Evolutionary conservation across 768 basidiomycete species (phyloP).

Genomic region (Cystofilobasidium ferigula): DNA sequence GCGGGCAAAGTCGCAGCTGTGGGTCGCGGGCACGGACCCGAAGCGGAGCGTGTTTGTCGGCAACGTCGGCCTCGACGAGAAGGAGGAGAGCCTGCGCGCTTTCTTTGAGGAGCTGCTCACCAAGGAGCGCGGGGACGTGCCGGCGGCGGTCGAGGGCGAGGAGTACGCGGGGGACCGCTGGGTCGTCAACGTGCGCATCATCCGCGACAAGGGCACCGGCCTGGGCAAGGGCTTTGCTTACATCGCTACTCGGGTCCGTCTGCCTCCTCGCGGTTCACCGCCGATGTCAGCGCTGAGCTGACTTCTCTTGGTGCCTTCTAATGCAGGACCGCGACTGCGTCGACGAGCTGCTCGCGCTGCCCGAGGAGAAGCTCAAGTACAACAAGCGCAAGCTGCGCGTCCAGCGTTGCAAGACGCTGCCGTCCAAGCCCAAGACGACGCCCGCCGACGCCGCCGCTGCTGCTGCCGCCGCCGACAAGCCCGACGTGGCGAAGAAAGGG

Average conservation of each 20-base stretch:
- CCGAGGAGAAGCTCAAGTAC: constrained; percentile 67
- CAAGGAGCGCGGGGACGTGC: constrained; percentile 52
- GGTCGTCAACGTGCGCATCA: constrained; percentile 75
- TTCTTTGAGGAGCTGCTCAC: constrained; percentile 74
- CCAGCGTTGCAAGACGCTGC: constrained; percentile 72
- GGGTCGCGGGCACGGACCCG: constrained; percentile 48
- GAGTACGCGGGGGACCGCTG: constrained; percentile 36
- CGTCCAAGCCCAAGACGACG: constrained; percentile 33
- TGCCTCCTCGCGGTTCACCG: neutral
- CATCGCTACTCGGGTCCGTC: constrained; percentile 68
- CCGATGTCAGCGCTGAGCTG: neutral
- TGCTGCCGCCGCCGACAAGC: constrained; percentile 27
- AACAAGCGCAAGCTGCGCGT: constrained; percentile 85
- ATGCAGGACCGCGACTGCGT: constrained; percentile 79
- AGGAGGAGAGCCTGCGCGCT: constrained; percentile 73
- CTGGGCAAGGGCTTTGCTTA: constrained; percentile 94
- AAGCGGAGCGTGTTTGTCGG: constrained; percentile 81
- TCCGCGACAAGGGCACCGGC: constrained; percentile 81
- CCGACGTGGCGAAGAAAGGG: constrained; percentile 27
- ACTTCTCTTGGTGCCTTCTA: neutral
- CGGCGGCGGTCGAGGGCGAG: constrained; percentile 23
- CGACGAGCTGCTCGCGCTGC: constrained; percentile 78
- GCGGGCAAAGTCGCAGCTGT: constrained; percentile 32
- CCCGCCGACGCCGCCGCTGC: constrained; percentile 10
- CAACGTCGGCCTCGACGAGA: constrained; percentile 79